phyloP scores from a whole-genome alignment of 495 filamentous ascomycete species.

The Aspergillus avenaceus region DNA sequence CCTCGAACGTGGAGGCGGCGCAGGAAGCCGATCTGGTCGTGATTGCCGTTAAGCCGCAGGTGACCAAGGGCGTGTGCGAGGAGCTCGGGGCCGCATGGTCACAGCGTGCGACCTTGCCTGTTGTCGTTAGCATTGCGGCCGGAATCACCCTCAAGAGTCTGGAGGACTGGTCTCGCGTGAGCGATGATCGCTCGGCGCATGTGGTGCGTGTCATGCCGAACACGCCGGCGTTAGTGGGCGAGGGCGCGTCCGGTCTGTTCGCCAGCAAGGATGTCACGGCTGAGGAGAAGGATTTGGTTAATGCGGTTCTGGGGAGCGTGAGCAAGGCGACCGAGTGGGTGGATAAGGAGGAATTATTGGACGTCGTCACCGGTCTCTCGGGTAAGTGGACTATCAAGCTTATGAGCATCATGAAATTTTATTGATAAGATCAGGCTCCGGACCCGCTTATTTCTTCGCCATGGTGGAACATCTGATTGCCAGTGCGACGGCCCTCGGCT shows the following conservation, averaged over 20 bases:
- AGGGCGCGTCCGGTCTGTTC: constrained; percentile 34
- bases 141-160: constrained; percentile 37
- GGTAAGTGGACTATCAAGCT: constrained; percentile 20
- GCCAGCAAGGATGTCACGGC: constrained; percentile 26
- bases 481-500: constrained; percentile 34
- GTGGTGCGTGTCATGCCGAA: constrained; percentile 42
- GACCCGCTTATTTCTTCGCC: constrained; percentile 42
- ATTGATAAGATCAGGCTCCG: constrained; percentile 25
- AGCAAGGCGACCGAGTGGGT: constrained; percentile 41
- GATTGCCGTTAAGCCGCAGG: constrained; percentile 67
- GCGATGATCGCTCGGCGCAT: constrained; percentile 23
- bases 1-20: constrained; percentile 85
- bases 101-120: constrained; percentile 58
- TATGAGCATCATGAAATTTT: too few relatives aligned
- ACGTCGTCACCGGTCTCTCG: constrained; percentile 40
- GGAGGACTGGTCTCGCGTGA: constrained; percentile 27
- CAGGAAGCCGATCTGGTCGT: constrained; percentile 88
- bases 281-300: constrained; percentile 33
- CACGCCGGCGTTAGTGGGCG: constrained; percentile 35
- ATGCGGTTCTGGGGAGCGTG: constrained; percentile 30
- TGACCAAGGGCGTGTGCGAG: constrained; percentile 86
- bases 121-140: constrained; percentile 40
- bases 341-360: constrained; percentile 34
- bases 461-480: constrained; percentile 41
- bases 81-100: constrained; percentile 83